phyloP scores from a whole-genome alignment of 768 basidiomycete species.

The Mycena haematopus region DNA sequence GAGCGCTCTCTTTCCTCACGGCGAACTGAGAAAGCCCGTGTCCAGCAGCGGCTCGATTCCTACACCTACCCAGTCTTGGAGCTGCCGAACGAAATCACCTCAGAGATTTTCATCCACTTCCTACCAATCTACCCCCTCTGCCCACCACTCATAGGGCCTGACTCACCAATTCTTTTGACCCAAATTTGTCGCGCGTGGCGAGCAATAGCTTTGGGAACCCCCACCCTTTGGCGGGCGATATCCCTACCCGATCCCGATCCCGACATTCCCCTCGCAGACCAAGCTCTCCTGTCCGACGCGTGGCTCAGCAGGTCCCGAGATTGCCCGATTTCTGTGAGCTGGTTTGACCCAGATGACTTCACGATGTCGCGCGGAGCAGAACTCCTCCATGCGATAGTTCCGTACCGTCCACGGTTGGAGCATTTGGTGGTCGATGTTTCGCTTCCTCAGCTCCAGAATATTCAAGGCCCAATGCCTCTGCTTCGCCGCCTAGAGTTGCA shows the following conservation, averaged over 20 bases:
- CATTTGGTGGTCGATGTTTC: background rate
- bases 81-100: no score
- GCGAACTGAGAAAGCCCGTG: no score
- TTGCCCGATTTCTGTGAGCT: background rate
- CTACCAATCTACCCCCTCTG: background rate
- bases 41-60: no score
- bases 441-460: background rate
- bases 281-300: background rate
- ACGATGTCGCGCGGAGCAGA: no score
- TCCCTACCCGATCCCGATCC: background rate
- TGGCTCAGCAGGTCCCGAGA: background rate
- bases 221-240: background rate
- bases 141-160: background rate
- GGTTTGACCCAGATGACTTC: no score
- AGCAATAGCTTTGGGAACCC: background rate
- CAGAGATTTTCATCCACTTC: background rate
- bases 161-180: background rate
- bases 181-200: background rate
- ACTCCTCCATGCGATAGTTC: background rate
- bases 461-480: background rate
- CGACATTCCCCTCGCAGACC: background rate
- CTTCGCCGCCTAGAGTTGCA: background rate
- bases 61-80: no score
- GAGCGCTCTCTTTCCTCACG: no score
- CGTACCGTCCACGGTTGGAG: background rate